Evolutionary conservation across 129 eudicot species (phyloP), one percentile per base, ranked within the genome.

Genomic region (Helichrysum umbraculigerum): DNA sequence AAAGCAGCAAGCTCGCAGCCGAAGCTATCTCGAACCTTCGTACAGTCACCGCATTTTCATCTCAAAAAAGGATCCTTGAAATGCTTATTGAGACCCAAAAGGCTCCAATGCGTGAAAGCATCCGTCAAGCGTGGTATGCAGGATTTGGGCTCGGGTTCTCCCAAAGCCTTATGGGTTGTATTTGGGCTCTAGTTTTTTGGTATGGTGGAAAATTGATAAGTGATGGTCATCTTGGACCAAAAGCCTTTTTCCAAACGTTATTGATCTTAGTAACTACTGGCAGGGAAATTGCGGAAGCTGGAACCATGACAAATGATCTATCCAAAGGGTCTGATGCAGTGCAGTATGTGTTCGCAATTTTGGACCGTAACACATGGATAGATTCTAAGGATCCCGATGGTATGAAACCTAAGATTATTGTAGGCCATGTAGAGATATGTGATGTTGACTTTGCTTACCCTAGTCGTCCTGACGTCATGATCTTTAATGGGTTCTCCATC

Each of bases 211-310:
- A 78, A 58, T 89, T 90, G 32, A 76, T 90, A 7, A 75, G 87
- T 7, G 81, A 76, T 1, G 98, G 94, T 28, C 63, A 65, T 8
- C 72, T 92, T 19, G 84, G 79, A 19, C 72, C 93, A 5, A 86
- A 85, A 73, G 89, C 86, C 1, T 61, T 92, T 41, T 90, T 92
- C n/a, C 86, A 88, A 59, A 85, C 96, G 0, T 85, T 83, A 81
- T 83, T 90, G 92, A 83, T 92, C 51, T 70, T 92, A 56, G 84
- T 86, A 5, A 86, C 85, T 80, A 90, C 94, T 0, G 96, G 94
- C 6, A 82, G 94, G n/a, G 93, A 88, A 44, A 90, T 92, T 16
- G 98, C 92, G 8, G 94, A 90, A 60, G 96, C 94, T 1, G 98
- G 96, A 47, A 81, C 88, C 39, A 88, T 90, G 98, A 88, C 96